Percentiles rank a stretch among this genome's conserved stretches.
These are phyloP conservation scores for Arthromyces matolae DNA, from an alignment of 768 basidiomycete species.

Conservation along the genomic window DNA sequence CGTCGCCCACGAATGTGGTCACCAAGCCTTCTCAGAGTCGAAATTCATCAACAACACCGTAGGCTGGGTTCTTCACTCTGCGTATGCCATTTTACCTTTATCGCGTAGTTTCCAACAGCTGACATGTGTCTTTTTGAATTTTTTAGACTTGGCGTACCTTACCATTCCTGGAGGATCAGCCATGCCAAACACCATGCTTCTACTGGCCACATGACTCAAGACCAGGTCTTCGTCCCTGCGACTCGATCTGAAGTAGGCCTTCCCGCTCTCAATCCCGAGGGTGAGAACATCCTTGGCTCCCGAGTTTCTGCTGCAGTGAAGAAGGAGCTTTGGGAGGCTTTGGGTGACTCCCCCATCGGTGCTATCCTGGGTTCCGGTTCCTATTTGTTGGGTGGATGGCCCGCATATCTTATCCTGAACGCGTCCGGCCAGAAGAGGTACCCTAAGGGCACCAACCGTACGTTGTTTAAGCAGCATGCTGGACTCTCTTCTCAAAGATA, in stretches of 20 bases:
- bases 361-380: constrained; percentile 48
- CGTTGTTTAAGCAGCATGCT: constrained; percentile 26
- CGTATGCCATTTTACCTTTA: constrained; percentile 56
- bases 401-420: constrained; percentile 75
- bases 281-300: constrained; percentile 62
- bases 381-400: constrained; percentile 85
- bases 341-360: constrained; percentile 88
- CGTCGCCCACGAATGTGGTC: constrained; percentile 92
- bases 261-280: constrained; percentile 61
- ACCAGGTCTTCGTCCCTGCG: constrained; percentile 92
- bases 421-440: constrained; percentile 84
- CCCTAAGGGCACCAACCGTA: constrained; percentile 76
- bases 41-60: constrained; percentile 89
- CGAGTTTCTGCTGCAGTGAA: constrained; percentile 64
- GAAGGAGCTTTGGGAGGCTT: constrained; percentile 76
- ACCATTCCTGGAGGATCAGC: constrained; percentile 93
- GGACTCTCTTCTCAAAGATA: background rate
- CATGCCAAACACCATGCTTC: constrained; percentile 96
- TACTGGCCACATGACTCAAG: constrained; percentile 89
- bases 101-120: too few species aligned
- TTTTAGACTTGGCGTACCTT: constrained; percentile 87
- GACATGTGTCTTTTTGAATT: constrained; percentile 19
- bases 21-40: constrained; percentile 93
- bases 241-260: constrained; percentile 75
- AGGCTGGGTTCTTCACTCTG: constrained; percentile 90